A percentile compares a stretch with the other conserved stretches of the same genome.
These are phyloP conservation scores for Betula pendula DNA, from an alignment of 306 rosid genomes.

Conservation along the genomic window DNA sequence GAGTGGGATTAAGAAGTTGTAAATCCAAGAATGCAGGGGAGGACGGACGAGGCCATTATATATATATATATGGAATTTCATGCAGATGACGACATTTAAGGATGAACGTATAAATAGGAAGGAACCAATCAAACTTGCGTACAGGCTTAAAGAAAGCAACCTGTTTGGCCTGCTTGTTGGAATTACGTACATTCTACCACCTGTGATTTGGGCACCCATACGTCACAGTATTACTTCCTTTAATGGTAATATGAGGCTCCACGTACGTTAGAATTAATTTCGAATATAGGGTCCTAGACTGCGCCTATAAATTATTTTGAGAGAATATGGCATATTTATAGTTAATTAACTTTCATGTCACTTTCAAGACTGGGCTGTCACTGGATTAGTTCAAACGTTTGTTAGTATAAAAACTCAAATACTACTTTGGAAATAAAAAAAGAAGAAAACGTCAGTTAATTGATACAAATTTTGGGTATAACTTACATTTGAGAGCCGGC, in stretches of 20 bases:
- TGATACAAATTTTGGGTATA: too few relatives aligned
- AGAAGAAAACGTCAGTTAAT: too few relatives aligned
- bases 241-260: too few relatives aligned
- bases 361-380: not conserved
- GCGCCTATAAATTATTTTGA: too few relatives aligned
- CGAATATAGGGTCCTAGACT: too few relatives aligned
- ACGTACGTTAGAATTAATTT: too few relatives aligned
- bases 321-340: not conserved
- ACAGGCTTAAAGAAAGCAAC: conserved; percentile 35
- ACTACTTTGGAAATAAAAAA: too few relatives aligned
- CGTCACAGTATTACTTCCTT: too few relatives aligned
- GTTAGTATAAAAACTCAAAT: too few relatives aligned
- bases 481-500: too few relatives aligned
- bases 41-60: conserved; percentile 25
- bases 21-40: conserved; percentile 18
- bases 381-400: conserved; percentile 5
- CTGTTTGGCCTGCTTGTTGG: conserved; percentile 38
- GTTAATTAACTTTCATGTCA: too few relatives aligned
- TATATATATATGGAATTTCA: conserved; percentile 41
- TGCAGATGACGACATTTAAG: conserved; percentile 44
- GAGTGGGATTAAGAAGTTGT: conserved; percentile 9
- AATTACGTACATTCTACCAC: conserved; percentile 34
- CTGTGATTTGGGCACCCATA: not conserved
- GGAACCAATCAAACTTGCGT: conserved; percentile 40
- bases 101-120: conserved; percentile 19